Evolutionary conservation across 2,329 filamentous ascomycete genomes (phyloP), one percentile per base, ranked within the genome.

Genomic region (Aspergillus flavus): DNA sequence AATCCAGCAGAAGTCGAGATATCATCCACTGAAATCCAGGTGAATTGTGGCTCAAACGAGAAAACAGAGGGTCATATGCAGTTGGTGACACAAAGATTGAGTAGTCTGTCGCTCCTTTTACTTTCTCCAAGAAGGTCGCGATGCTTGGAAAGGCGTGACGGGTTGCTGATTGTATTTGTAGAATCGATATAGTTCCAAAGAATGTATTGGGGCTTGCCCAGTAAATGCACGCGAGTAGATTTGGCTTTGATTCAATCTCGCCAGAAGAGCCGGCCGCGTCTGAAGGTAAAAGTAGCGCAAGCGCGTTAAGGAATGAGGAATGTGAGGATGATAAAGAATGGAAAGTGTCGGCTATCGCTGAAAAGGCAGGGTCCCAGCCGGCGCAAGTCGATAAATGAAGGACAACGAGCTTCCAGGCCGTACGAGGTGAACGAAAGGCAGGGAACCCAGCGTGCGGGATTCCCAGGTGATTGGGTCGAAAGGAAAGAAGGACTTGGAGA

Each of bases 331-430:
- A 26, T 21, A 68, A 71, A 63, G 63, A 68, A 71, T 66, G 65
- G 57, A 65, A 65, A 59, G 50, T 61, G 64, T 62, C 54, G 52
- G 67, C 50, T 64, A 64, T 63, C 45, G 62, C 48, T 59, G 58
- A 36, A 54, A 55, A 28, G 61, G 62, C 63, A 64, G 61, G 66
- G 58, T 46, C 56, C 65, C 63, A 67, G 62, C 69, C 64, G 65
- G 65, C 55, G 50, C 57, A 66, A 62, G 69, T 70, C 64, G 70
- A 72, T 71, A 74, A 77, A 76, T 66, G 75, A 77, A 73, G 71
- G 73, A 72, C 73, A 71, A 75, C 74, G 72, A 74, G 73, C 71
- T 70, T 71, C 75, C 70, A 72, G 69, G 71, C 70, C 65, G 66
- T 68, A 67, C 65, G 58, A 61, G 62, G 61, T 58, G 64, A 59